Evolutionary conservation across 495 filamentous ascomycete species (phyloP), one percentile per base, ranked within the genome.

Genomic region (Xylaria flabelliformis): DNA sequence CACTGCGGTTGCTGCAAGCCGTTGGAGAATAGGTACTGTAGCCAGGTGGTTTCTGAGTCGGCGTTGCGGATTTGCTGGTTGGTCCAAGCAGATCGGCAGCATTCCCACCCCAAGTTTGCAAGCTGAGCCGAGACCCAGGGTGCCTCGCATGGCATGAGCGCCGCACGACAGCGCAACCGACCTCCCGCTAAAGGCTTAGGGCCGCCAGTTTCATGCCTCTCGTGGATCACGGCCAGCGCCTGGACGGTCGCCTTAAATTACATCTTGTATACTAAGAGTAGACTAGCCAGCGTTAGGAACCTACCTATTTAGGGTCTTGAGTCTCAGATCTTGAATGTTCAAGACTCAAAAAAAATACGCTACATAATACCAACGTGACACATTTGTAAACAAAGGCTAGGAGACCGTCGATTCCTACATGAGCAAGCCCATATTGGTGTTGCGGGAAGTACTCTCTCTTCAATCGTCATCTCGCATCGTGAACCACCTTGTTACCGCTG

Each of bases 181-280:
- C 68, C 59, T 71, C 46, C 69, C 69, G 44, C 59, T 64, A 71
- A 29, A 39, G 39, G 56, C 10, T 39, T 71, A 71, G 69, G 46
- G 62, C 62, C 61, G 50, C 50, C 39, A 24, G 51, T 65, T 71
- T 66, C 62, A 71, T 71, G 51, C 46, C 48, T 59, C 67, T 50
- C 61, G 61, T 64, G 39, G 39, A 39, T 29, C 61, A 8, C 39
- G 15, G 29, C 42, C 42, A 39, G 64, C 3, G 64, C 15, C 42
- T 53, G 4, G 46, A 48, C 39, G 5, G n/a, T 19, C 29, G 17
- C 34, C 51, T 6, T 66, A 34, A 34, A 26, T 51, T 7, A 48
- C 32, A 10, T 66, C 21, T 65, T 48, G 24, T 26, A 42, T 42
- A 42, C 39, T 42, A 6, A 24, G 42, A 46, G 24, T 44, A 44